Evolutionary conservation across 1,284 basidiomycete genomes (phyloP).

Genomic region (Cryptococcus deneoformans): DNA sequence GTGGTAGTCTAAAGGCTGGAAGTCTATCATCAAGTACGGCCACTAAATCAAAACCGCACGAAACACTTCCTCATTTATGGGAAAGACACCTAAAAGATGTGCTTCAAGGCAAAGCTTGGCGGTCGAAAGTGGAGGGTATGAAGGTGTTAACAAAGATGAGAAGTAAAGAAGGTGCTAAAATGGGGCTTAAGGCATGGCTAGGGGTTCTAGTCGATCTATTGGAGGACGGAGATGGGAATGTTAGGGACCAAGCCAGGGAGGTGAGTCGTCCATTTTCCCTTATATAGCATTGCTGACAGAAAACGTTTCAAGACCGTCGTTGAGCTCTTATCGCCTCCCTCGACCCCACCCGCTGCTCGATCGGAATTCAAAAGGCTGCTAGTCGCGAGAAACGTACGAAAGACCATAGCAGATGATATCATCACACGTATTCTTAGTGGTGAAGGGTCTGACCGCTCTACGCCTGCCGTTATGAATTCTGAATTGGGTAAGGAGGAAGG

Average conservation of each 20-base stretch:
- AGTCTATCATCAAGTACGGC: conserved; percentile 24
- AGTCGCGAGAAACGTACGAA: conserved; percentile 75
- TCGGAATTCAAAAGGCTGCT: conserved; percentile 92
- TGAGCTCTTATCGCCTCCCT: conserved; percentile 76
- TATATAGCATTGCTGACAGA: not conserved
- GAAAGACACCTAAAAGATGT: conserved; percentile 73
- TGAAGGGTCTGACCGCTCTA: conserved; percentile 6
- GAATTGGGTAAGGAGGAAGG: conserved; percentile 2
- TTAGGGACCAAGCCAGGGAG: conserved; percentile 75
- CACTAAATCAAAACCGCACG: conserved; percentile 62
- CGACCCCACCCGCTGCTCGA: conserved; percentile 77
- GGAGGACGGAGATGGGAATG: conserved; percentile 85
- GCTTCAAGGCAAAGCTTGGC: conserved; percentile 72
- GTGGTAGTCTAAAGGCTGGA: not conserved
- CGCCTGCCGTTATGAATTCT: conserved; percentile 3
- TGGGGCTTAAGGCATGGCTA: conserved; percentile 82
- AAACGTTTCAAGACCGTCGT: conserved; percentile 59
- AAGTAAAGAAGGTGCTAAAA: conserved; percentile 71
- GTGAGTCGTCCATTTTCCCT: conserved; percentile 21
- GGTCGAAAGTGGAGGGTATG: conserved; percentile 53
- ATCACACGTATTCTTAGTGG: conserved; percentile 48
- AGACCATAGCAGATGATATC: conserved; percentile 63
- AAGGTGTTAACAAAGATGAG: conserved; percentile 53
- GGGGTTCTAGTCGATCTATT: conserved; percentile 75
- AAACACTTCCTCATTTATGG: conserved; percentile 70